Conservation (phyloP, 805 yeast genomes). For the Lachancea fermentati region DNA sequence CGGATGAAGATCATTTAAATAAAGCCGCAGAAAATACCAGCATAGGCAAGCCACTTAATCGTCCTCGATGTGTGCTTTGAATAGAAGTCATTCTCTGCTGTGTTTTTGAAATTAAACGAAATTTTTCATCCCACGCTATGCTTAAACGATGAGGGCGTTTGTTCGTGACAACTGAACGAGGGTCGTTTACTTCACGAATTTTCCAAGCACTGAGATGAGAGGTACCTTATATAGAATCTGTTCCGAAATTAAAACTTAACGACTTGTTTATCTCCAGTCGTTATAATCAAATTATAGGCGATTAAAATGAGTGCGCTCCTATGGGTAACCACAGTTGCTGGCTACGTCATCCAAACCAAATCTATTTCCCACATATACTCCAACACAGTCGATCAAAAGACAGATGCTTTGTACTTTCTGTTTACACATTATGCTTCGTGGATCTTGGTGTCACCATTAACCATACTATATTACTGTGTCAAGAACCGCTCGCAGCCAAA, state of each 20-base stretch:
- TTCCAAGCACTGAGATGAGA: neutral
- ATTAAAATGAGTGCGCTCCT: slow-evolving; percentile 2
- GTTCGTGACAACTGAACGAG: neutral
- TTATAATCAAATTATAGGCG: neutral
- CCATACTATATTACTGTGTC: slow-evolving; percentile 2
- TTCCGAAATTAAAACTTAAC: too few relatives aligned
- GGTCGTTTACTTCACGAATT: neutral
- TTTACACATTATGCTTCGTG: slow-evolving; percentile 8
- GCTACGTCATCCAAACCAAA: slow-evolving; percentile 28
- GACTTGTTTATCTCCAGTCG: neutral
- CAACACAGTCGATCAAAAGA: neutral
- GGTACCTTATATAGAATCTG: too few relatives aligned
- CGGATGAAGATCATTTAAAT: too few relatives aligned
- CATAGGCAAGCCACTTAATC: too few relatives aligned
- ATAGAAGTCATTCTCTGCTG: too few relatives aligned
- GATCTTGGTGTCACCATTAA: slow-evolving; percentile 4
- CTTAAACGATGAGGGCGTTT: neutral
- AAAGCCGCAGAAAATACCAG: too few relatives aligned
- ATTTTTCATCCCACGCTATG: too few relatives aligned
- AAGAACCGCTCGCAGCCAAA: neutral
- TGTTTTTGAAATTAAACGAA: too few relatives aligned
- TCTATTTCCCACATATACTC: slow-evolving; percentile 21
- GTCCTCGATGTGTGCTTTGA: too few relatives aligned
- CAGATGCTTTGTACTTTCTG: slow-evolving; percentile 3
- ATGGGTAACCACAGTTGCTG: slow-evolving; percentile 25